These are phyloP conservation scores for Suillus placidus DNA, from an alignment of 768 basidiomycete genomes.

Conservation along the genomic window DNA sequence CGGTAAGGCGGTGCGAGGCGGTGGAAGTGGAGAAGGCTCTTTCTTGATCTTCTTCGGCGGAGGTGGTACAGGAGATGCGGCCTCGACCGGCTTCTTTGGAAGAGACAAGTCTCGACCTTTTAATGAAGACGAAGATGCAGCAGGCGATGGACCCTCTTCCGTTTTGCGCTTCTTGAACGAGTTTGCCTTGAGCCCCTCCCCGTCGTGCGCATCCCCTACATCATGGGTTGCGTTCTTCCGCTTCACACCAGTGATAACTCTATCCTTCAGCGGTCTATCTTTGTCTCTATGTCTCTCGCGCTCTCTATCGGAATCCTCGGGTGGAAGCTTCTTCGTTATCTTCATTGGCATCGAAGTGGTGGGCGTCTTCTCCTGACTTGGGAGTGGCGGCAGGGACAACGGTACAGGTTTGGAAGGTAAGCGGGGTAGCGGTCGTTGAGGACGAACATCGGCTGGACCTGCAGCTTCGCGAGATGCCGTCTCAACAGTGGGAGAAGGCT, in stretches of 20 bases:
- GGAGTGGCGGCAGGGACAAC: conserved; percentile 26
- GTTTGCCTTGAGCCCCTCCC: conserved; percentile 14
- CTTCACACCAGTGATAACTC: conserved; percentile 33
- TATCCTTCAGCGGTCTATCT: conserved; percentile 28
- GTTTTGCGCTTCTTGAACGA: conserved; percentile 47
- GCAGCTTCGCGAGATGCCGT: conserved; percentile 25
- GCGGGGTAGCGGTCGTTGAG: conserved; percentile 29
- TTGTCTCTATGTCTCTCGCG: conserved; percentile 25
- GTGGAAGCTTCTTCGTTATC: conserved; percentile 26
- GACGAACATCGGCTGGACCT: conserved; percentile 32
- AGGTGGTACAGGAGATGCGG: conserved; percentile 16
- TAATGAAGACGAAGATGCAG: conserved; percentile 11
- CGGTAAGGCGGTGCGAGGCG: conserved; percentile 19
- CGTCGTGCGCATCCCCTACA: conserved; percentile 33
- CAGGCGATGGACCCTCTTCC: conserved; percentile 35
- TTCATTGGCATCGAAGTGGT: conserved; percentile 11
- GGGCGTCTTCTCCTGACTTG: conserved; percentile 30
- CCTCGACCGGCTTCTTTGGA: conserved; percentile 40
- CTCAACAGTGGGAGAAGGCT: conserved; percentile 17
- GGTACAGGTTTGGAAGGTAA: conserved; percentile 39
- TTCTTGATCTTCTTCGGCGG: conserved; percentile 39
- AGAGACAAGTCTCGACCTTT: conserved; percentile 27
- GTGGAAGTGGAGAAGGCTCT: conserved; percentile 34
- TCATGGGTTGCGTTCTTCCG: conserved; percentile 42
- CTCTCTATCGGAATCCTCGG: conserved; percentile 34